Base-by-base conservation (phyloP, 1,284 basidiomycete species). In the Vanrija pseudolonga region DNA sequence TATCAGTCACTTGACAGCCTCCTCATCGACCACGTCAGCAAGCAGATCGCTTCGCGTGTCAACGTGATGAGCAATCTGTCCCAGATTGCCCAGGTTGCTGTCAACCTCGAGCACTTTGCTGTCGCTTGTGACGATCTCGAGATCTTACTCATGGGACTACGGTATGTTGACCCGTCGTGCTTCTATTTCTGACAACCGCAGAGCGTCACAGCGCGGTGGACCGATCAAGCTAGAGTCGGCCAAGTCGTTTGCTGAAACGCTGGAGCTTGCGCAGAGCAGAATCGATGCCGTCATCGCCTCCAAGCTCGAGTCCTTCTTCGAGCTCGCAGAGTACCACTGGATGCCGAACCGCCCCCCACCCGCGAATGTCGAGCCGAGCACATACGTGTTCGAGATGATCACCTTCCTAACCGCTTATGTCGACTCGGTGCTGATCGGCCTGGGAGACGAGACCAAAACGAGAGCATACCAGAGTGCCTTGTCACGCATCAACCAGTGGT, bases 391-490 rank as follows among this genome's bases (percentile, higher is more conserved):
- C 69, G 96, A 98, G 73, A 84, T 98, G 68, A 84, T 96, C 68
- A 93, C 93, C 66, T 99, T 95, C 89, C 80, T 98, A 43, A 91
- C 88, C 39, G 96, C 94, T 1, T 90, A 97, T 62, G 92, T 98
- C 62, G 95, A 98, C 73, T 89, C 89, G 26, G 86, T 98, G 18
- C 81, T 89, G 47, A 86, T 96, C 68, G 85, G 90, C 9, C 62
- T 83, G 36, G 77, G 77, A 57, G 86, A 90, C 54, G 77, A 79
- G 6, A 88, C 92, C 75, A 95, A 95, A 76, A 87, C 89, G 46
- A 85, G 88, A 58, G 89, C 90, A 14, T 98, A 96, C 74, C 82
- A 83, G 61, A 87, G 85, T 38, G 93, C 95, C 14, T 81, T 95
- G 39, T 79, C 81, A 32, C 90, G 95, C 68, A 90, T 98, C 53